Base-by-base conservation (phyloP, 164 flowering plant genomes). In the Chimonanthus salicifolius region DNA sequence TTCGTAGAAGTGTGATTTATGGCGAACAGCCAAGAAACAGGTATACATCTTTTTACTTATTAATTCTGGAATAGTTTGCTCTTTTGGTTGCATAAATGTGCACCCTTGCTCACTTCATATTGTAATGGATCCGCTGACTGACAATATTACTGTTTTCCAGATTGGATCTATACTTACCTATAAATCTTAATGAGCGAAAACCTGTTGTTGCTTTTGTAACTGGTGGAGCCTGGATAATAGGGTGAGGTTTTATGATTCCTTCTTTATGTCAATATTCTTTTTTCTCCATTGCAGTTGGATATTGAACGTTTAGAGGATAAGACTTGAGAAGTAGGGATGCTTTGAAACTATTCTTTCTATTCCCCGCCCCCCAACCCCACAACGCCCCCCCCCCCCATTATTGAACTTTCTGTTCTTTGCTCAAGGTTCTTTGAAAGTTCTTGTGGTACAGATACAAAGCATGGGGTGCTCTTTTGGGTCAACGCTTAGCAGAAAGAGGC, bases 171-270 rank as follows among this genome's bases (percentile, higher is more conserved):
- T 90, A 90, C 83, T 74, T 93, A 63, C 99, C 99, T 2, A 69
- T 68, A 78, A 82, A 85, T 75, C 67, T 43, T 64, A 75, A 84
- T 72, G 88, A 87, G 60, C 83, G 78, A 70, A 92, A 89, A 84
- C 98, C 98, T 77, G 99, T 95, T 74, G 96, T 95, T 74, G 93
- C 88, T 73, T 95, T 95, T 84, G 86, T 95, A 50, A 95, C 98
- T 75, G 98, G 99, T 77, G 98, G 99, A 78, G 98, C 99, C 10
- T 95, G 98, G 98, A 93, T 95, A 62, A 93, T 95, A 77, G 99
- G 99, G 99, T 95, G 74, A 83, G 90, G 71, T 50, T 66, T 75
- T 74, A 47, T 43, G 3, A 60, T 76, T 21, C n/a, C 49, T 33
- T 1, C 33, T 33, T 33, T 33, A 33, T 33, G 2, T 33, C 33